These are phyloP conservation scores for Xylariaceae sp. DNA, from an alignment of 2,329 filamentous ascomycete genomes.

Conservation along the genomic window DNA sequence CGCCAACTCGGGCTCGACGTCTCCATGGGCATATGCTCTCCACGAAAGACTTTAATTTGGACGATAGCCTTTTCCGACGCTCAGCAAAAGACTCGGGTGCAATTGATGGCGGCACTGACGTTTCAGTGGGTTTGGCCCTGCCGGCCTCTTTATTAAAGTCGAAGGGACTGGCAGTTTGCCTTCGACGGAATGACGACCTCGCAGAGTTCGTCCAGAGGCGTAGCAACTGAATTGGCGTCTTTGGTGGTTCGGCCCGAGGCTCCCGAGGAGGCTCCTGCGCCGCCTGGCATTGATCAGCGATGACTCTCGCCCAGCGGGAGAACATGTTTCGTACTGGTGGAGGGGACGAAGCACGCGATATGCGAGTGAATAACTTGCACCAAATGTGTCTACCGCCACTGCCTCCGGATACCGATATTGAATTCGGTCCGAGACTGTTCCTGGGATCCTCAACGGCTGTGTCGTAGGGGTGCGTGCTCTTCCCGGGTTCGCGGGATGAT, in stretches of 20 bases:
- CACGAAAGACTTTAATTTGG: background rate
- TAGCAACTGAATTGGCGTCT: constrained; percentile 11
- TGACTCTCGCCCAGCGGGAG: background rate
- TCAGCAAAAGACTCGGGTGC: background rate
- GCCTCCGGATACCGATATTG: background rate
- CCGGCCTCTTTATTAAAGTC: constrained; percentile 1
- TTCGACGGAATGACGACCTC: constrained; percentile 8
- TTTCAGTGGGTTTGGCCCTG: background rate
- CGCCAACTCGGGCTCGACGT: background rate
- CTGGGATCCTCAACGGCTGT: constrained; percentile 20
- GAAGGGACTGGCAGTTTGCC: constrained; percentile 6
- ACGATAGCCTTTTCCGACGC: background rate
- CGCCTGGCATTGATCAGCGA: constrained; percentile 7
- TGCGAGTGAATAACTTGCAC: constrained; percentile 1
- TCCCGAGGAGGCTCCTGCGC: constrained; percentile 1
- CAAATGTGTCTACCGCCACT: background rate
- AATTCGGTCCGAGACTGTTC: background rate
- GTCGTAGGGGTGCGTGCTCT: constrained; percentile 31
- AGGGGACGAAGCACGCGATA: background rate
- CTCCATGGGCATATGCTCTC: background rate
- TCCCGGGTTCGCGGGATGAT: constrained; percentile 19
- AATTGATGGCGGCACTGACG: background rate
- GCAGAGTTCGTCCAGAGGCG: constrained; percentile 2
- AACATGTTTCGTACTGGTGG: background rate
- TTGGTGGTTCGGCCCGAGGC: constrained; percentile 9